Evolutionary conservation across 768 basidiomycete species (phyloP).

Genomic region (Trametes punicea): DNA sequence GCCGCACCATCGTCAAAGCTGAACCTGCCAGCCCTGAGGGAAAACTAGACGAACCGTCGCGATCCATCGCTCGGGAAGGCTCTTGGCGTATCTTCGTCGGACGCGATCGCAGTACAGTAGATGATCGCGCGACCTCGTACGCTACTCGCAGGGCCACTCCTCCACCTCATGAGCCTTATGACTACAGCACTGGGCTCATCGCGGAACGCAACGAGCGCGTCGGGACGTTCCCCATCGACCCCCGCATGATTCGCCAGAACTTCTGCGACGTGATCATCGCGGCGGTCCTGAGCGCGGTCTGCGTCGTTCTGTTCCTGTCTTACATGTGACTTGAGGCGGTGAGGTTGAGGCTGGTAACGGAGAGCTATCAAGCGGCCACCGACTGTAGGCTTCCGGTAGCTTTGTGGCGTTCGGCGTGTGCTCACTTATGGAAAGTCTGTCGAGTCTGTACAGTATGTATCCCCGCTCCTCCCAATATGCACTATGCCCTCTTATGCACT

Average conservation of each 20-base stretch:
- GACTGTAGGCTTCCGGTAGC: too few species aligned
- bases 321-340: slow-evolving; percentile 1
- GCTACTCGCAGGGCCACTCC: slow-evolving; percentile 15
- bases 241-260: slow-evolving; percentile 10
- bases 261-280: slow-evolving; percentile 22
- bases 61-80: slow-evolving; percentile 16
- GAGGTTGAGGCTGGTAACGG: neutral
- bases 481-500: too few species aligned
- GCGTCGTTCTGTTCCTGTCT: slow-evolving; percentile 18
- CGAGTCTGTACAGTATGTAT: too few species aligned
- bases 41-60: neutral
- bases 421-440: too few species aligned
- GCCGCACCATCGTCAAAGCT: slow-evolving; percentile 10
- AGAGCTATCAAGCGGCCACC: neutral
- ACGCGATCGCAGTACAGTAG: slow-evolving; percentile 28
- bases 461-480: too few species aligned
- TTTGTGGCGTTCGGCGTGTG: too few species aligned
- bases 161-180: slow-evolving; percentile 27
- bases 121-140: slow-evolving; percentile 6
- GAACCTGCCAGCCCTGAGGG: slow-evolving; percentile 4
- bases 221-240: slow-evolving; percentile 18
- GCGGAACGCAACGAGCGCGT: slow-evolving; percentile 13
- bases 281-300: slow-evolving; percentile 21
- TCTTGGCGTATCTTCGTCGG: slow-evolving; percentile 37
- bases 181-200: slow-evolving; percentile 10